Percentiles rank a stretch among this genome's conserved stretches.
Evolutionary conservation across 352 stramenopile species (phyloP).

Genomic region (Globisporangium barbulae): DNA sequence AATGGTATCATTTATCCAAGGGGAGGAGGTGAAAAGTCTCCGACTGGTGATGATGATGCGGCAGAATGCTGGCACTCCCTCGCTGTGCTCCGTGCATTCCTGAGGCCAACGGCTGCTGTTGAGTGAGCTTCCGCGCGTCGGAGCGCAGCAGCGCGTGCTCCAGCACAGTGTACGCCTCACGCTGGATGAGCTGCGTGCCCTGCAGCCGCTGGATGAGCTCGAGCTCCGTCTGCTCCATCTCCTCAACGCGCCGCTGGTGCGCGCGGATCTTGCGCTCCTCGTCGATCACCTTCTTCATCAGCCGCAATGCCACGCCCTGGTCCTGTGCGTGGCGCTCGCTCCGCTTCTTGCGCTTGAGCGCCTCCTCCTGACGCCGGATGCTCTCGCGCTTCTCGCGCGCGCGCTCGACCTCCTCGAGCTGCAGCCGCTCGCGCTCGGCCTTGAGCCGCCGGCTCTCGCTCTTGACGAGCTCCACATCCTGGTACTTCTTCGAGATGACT

Average conservation of each 20-base stretch:
- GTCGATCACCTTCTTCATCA: conserved; percentile 63
- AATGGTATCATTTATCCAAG: not conserved
- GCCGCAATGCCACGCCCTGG: conserved; percentile 37
- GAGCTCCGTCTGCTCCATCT: conserved; percentile 65
- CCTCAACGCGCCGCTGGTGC: conserved; percentile 47
- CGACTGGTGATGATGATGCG: not conserved
- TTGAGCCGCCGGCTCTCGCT: conserved; percentile 61
- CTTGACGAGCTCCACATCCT: conserved; percentile 78
- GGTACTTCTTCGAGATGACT: conserved; percentile 71
- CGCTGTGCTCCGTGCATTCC: not conserved
- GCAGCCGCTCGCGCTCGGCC: conserved; percentile 50
- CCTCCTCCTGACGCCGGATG: conserved; percentile 55
- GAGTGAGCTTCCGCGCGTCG: conserved; percentile 14
- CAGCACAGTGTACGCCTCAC: conserved; percentile 66
- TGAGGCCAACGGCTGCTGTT: not conserved
- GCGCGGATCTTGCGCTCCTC: conserved; percentile 60
- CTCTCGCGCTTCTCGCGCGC: conserved; percentile 52
- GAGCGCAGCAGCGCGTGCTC: conserved; percentile 61
- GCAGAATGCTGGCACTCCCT: not conserved
- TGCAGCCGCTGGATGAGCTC: conserved; percentile 65
- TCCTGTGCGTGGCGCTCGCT: conserved; percentile 44
- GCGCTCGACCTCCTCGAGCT: conserved; percentile 46
- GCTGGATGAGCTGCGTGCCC: conserved; percentile 69
- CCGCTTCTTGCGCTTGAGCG: conserved; percentile 48
- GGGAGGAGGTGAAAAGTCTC: not conserved